Evolutionary conservation across 1,139 yeast species (phyloP).

Genomic region (Blastobotrys ciferrii): DNA sequence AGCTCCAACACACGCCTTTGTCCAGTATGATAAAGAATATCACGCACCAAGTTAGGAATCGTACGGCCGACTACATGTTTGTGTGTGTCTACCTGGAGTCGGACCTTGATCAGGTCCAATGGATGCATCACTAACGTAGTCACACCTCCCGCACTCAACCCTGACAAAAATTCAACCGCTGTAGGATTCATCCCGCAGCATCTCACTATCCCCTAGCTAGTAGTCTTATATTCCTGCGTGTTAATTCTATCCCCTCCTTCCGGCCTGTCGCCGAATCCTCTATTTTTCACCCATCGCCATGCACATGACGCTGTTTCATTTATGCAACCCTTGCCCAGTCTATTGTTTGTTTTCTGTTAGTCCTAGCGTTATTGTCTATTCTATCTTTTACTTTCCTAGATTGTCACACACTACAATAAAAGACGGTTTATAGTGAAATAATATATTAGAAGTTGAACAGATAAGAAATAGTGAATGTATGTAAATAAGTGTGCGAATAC

Average conservation of each 20-base stretch:
- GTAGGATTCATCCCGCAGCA: conserved; percentile 5
- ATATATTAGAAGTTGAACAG: too few relatives aligned
- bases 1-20: conserved; percentile 24
- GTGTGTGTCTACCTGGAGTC: conserved; percentile 54
- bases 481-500: too few relatives aligned
- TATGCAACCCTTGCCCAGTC: too few relatives aligned
- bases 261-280: background rate
- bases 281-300: background rate
- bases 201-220: background rate
- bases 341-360: too few relatives aligned
- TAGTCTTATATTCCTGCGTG: background rate
- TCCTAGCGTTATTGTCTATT: too few relatives aligned
- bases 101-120: conserved; percentile 75
- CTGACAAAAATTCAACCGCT: conserved; percentile 59
- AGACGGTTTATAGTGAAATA: too few relatives aligned
- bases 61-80: conserved; percentile 10
- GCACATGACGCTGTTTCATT: background rate
- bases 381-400: too few relatives aligned
- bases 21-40: conserved; percentile 13
- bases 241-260: background rate
- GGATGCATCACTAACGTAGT: conserved; percentile 88
- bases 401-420: too few relatives aligned
- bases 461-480: too few relatives aligned
- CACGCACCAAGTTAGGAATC: conserved; percentile 13
- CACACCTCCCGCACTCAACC: conserved; percentile 76